Percentiles rank a stretch among this genome's conserved stretches.
Evolutionary conservation across 75 land plant species (phyloP).

Genomic region (Adiantum capillusveneris): DNA sequence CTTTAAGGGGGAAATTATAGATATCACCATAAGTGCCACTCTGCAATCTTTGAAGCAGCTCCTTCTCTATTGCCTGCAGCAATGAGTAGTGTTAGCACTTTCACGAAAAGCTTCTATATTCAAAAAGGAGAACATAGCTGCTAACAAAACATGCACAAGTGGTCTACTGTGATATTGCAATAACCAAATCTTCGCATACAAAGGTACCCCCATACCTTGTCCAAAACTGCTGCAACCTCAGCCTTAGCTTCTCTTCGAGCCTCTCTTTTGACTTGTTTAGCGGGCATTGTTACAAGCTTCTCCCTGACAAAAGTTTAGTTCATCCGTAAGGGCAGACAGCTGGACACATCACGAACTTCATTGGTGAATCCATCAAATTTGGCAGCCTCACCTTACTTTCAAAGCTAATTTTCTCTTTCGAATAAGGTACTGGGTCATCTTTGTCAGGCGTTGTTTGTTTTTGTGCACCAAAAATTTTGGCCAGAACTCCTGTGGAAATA

Average conservation of each 20-base stretch:
- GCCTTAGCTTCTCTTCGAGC: conserved; percentile 90
- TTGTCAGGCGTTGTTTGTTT: conserved; percentile 86
- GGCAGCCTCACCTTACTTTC: conserved; percentile 65
- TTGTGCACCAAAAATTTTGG: conserved; percentile 93
- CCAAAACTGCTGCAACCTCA: conserved; percentile 78
- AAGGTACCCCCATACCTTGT: conserved; percentile 74
- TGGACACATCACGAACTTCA: too few species aligned
- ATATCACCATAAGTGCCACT: conserved; percentile 90
- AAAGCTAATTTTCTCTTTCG: conserved; percentile 88
- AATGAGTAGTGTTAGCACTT: too few species aligned
- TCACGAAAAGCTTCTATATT: too few species aligned
- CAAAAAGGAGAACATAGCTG: background rate
- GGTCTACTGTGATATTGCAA: too few species aligned
- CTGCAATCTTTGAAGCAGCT: conserved; percentile 68
- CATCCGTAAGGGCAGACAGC: too few species aligned
- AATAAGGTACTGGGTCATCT: conserved; percentile 94
- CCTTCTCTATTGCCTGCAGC: conserved; percentile 80
- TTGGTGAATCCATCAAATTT: too few species aligned
- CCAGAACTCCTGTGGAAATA: conserved; percentile 66
- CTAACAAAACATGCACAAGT: background rate
- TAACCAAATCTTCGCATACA: too few species aligned
- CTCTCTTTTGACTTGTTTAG: conserved; percentile 81
- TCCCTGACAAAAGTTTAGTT: conserved; percentile 48
- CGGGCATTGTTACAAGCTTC: conserved; percentile 80
- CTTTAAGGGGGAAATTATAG: conserved; percentile 59